Conservation (phyloP, 345 rosid genomes). For the Limnanthes douglasii region DNA sequence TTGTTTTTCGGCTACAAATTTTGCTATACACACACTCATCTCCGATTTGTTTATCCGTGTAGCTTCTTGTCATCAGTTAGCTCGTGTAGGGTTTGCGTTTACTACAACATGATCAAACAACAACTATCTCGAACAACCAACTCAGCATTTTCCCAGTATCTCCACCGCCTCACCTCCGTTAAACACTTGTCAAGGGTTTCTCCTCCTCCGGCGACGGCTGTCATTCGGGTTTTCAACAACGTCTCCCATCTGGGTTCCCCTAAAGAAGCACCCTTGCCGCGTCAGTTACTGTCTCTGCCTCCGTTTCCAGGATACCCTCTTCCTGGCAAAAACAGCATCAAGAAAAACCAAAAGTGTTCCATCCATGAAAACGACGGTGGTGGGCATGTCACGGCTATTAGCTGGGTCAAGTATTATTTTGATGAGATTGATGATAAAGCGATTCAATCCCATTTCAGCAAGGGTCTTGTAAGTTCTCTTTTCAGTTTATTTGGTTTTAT, state of each 20-base stretch:
- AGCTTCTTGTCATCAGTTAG: too few species aligned
- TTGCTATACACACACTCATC: too few species aligned
- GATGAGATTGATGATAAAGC: slow-evolving; percentile 37
- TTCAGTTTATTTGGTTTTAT: not conserved
- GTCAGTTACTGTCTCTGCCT: slow-evolving; percentile 73
- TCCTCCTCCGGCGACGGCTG: slow-evolving; percentile 36
- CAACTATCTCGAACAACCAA: too few species aligned
- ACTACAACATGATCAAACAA: too few species aligned
- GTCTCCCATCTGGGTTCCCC: slow-evolving; percentile 40
- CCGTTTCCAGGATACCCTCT: slow-evolving; percentile 58
- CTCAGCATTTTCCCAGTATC: too few species aligned
- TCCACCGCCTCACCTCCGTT: too few species aligned
- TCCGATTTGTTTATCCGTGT: too few species aligned
- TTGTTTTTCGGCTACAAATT: too few species aligned
- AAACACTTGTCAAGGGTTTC: slow-evolving; percentile 46
- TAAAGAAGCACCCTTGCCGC: slow-evolving; percentile 58
- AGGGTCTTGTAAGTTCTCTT: slow-evolving; percentile 56
- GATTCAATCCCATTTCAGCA: slow-evolving; percentile 68
- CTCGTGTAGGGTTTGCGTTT: too few species aligned
- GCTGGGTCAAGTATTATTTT: slow-evolving; percentile 79
- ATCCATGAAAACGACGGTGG: slow-evolving; percentile 7
- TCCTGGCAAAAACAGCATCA: slow-evolving; percentile 18
- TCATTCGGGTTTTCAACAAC: slow-evolving; percentile 48
- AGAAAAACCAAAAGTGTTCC: slow-evolving; percentile 9
- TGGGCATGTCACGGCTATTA: slow-evolving; percentile 48